Base-by-base conservation (phyloP, 2,329 filamentous ascomycete species). In the Rhynchosporium agropyri region DNA sequence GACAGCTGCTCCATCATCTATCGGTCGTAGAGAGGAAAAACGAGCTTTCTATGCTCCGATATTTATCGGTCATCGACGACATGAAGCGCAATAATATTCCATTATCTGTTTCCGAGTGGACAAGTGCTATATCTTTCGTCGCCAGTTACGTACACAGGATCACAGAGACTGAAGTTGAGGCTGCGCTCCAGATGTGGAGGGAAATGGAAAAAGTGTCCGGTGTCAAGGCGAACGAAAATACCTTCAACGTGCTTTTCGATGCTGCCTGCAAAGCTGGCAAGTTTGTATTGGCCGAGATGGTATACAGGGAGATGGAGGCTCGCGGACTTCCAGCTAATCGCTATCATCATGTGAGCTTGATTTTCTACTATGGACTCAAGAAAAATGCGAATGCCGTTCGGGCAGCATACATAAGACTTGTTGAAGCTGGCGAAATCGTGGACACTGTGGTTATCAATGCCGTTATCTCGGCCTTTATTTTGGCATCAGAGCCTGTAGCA, bases 181-280 rank as follows among this genome's bases (percentile, higher is more conserved):
- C 85, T 4, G 88, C 91, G 0, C 79, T 99, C 51, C 83, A 86
- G 54, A 77, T 96, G 29, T 99, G 94, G 93, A 87, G 85, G 67
- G 87, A 95, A 70, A 98, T 98, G 92, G 95, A 99, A 76, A 81
- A 84, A 53, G 78, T 85, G 4, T 87, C 87, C 1, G 83, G 84
- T 0, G 75, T 92, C 13, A 78, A 79, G 68, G 88, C 84, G 42
- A 90, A 89, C 69, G 82, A 86, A 55, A 88, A 92, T n/a, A 96
- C 94, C 0, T 96, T 99, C 76, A 97, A 95, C 73, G 89, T 97
- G 53, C 82, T 99, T 12, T 97, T 97, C 70, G 90, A 97, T 72
- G 84, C 92, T 10, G 92, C 95, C 0, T 85, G 91, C 69, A 96
- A 95, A 75, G 87, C 91, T 0, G 90, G 90, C 45, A 95, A 96